phyloP scores from a whole-genome alignment of 2,329 filamentous ascomycete species.

The Laburnicola sp. region DNA sequence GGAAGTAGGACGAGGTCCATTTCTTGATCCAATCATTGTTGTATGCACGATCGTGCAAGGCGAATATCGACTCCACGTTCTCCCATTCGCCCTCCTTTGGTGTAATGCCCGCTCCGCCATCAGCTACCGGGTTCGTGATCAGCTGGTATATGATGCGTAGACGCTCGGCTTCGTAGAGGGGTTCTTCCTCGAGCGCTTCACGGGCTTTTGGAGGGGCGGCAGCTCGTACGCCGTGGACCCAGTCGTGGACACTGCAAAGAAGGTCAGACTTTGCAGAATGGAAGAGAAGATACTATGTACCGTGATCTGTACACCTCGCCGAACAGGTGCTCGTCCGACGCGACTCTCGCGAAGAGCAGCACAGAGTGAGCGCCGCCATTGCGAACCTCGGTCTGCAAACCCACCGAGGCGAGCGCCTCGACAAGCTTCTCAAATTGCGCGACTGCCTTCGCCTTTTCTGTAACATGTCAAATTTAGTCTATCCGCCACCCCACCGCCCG shows the following conservation, averaged over 20 bases:
- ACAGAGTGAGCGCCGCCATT: constrained; percentile 74
- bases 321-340: constrained; percentile 72
- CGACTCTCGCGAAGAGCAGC: constrained; percentile 80
- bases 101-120: constrained; percentile 56
- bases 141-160: constrained; percentile 86
- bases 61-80: constrained; percentile 54
- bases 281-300: constrained; percentile 43
- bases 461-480: constrained; percentile 12
- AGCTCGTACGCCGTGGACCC: constrained; percentile 84
- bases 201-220: constrained; percentile 72
- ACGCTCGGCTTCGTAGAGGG: constrained; percentile 84
- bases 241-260: constrained; percentile 77
- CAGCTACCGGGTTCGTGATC: constrained; percentile 52
- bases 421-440: constrained; percentile 78
- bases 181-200: constrained; percentile 69
- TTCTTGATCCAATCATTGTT: constrained; percentile 59
- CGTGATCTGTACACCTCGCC: constrained; percentile 82
- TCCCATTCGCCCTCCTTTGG: constrained; percentile 56
- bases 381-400: constrained; percentile 86
- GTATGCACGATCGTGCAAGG: constrained; percentile 55
- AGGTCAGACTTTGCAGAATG: background rate
- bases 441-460: constrained; percentile 71
- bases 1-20: constrained; percentile 52
- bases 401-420: constrained; percentile 72
- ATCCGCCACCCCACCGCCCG: constrained; percentile 4